Evolutionary conservation across 2,329 filamentous ascomycete species (phyloP), one percentile per base, ranked within the genome.

Genomic region (Diaporthe australafricana): DNA sequence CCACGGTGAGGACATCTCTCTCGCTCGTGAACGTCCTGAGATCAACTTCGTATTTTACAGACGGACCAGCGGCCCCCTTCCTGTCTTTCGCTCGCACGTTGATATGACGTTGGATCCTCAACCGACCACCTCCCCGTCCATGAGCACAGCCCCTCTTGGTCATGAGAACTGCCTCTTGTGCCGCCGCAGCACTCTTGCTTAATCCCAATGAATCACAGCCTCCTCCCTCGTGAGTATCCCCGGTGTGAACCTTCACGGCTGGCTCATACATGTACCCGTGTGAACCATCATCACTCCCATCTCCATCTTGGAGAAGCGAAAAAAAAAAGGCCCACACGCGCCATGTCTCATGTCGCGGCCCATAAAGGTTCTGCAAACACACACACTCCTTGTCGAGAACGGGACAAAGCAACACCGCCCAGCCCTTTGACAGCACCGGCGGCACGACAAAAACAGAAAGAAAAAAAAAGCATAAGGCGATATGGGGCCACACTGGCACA

Each of bases 341-440:
- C 57, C 25, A 32, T 48, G 57, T 63, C 57, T 63, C 57, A 63
- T 25, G 27, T 22, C 6, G 35, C 20, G 14, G 57, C 45, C 27
- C 42, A 63, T 35, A 63, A 35, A 48, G 42, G 57, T 63, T 35
- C 57, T 35, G 14, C 17, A 47, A 47, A 32, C 42, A n/a, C 42
- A 27, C 57, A 63, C 27, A 20, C 38, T 40, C 38, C 40, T 32
- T n/a, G 40, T 16, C 35, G 53, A 35, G 42, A 27, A 25, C 57
- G 27, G 20, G 25, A 48, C 57, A 63, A n/a, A 25, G 42, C 57
- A 35, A 63, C 30, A 27, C 42, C 42, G 20, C 42, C 38, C 40
- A 6, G 25, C 16, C 57, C 12, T 48, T 48, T 63, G 57, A 63
- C 57, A 63, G 57, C 27, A 22, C 2, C 27, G 9, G 32, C 38